Evolutionary conservation across 805 yeast genomes (phyloP).

Genomic region (Suhomyces prunicola): DNA sequence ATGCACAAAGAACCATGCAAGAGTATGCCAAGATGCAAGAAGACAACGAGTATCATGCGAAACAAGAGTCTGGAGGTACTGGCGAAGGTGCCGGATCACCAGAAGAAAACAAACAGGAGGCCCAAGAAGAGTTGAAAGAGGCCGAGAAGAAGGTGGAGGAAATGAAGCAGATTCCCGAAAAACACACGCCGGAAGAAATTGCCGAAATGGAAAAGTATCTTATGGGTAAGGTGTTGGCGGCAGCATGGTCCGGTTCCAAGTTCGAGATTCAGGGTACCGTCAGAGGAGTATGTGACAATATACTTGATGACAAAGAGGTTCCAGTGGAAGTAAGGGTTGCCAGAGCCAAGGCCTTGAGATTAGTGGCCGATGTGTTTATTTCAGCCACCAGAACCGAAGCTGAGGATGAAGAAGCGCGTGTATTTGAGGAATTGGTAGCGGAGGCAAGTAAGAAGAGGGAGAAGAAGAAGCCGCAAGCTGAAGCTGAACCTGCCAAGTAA

Average conservation of each 20-base stretch:
- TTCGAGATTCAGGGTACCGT: constrained; percentile 74
- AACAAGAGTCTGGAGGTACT: constrained; percentile 30
- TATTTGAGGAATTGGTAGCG: constrained; percentile 69
- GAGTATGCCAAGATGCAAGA: constrained; percentile 68
- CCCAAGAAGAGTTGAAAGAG: constrained; percentile 4
- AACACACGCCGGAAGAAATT: constrained; percentile 53
- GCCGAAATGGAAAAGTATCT: constrained; percentile 71
- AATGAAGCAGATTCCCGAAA: constrained; percentile 27
- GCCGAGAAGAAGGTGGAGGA: constrained; percentile 11
- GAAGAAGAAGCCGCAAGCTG: constrained; percentile 15
- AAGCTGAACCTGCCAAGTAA: not conserved
- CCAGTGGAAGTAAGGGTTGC: constrained; percentile 45
- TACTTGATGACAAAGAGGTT: constrained; percentile 56
- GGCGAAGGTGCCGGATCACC: constrained; percentile 13
- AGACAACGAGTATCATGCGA: constrained; percentile 44
- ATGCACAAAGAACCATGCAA: constrained; percentile 76
- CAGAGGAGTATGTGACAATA: constrained; percentile 65
- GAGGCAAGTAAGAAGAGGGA: constrained; percentile 44
- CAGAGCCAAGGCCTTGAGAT: constrained; percentile 60
- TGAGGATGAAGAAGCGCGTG: constrained; percentile 73
- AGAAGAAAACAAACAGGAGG: constrained; percentile 12
- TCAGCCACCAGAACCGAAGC: constrained; percentile 58
- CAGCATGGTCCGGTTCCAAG: constrained; percentile 82
- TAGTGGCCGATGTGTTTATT: constrained; percentile 63
- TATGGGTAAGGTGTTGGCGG: constrained; percentile 76